Base-by-base conservation (phyloP, 2,329 filamentous ascomycete species). In the Cladosporium oxysporum region DNA sequence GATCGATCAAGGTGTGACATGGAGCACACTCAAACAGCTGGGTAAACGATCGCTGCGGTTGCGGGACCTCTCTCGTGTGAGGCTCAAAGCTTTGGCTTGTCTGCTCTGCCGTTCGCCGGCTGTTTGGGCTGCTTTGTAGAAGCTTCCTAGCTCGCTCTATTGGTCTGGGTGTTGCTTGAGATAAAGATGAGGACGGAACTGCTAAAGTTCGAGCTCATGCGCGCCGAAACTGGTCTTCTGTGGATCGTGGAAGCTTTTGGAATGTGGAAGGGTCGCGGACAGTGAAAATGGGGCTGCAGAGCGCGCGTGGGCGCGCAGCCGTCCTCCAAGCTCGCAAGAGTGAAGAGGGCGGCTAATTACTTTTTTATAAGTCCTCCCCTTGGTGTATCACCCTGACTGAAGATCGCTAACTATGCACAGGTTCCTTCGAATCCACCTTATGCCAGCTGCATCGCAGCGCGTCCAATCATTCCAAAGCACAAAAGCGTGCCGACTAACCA, bases 41-140 rank as follows among this genome's bases (percentile, higher is more conserved):
- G 65, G 65, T 67, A 29, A 66, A 66, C 65, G 55, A 64, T 63
- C 73, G 68, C 74, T 76, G 76, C 73, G 29, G 76, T 73, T 72
- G 79, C 80, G 84, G 92, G 91, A 92, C 91, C 91, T 92, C 92
- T 92, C 91, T 87, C 77, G 89, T 86, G 91, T 93, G 92, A 91
- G 91, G 83, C 89, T 96, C 92, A 96, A 92, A 93, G 92, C 83
- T 88, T 92, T 83, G 91, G 86, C 92, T 94, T 93, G 91, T 94
- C 91, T 82, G 85, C 71, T 82, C 71, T 74, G 58, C 44, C 58
- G 49, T 52, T 60, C 57, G 63, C 63, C 63, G 21, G 57, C 26
- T 47, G 23, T 23, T 52, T 53, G 26, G 57, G 21, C 57, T 65
- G 44, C 41, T 33, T 16, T 29, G 21, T 53, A 11, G 35, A 47